These are phyloP conservation scores for Coniochaeta sp. DNA, from an alignment of 2,329 filamentous ascomycete species.

Conservation along the genomic window DNA sequence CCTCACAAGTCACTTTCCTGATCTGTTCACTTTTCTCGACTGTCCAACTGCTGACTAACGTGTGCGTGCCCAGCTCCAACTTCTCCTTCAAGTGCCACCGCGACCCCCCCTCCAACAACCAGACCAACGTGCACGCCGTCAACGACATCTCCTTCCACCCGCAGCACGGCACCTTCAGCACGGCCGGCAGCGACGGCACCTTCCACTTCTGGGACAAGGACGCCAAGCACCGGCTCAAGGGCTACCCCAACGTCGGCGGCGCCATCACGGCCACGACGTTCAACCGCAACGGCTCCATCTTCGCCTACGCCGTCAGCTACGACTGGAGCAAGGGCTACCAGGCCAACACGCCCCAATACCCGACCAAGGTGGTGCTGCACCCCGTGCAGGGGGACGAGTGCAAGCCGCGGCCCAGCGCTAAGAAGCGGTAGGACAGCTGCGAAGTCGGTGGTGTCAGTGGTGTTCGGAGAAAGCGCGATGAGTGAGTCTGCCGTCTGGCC, in stretches of 20 bases:
- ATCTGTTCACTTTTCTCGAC: too few relatives aligned
- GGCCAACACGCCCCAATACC: constrained; percentile 66
- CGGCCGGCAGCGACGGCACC: constrained; percentile 88
- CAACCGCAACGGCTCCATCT: constrained; percentile 76
- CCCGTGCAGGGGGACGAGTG: constrained; percentile 58
- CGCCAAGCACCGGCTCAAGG: constrained; percentile 82
- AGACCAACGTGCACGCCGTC: constrained; percentile 86
- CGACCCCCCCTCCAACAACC: constrained; percentile 65
- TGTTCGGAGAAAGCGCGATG: neutral
- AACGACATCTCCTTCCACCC: constrained; percentile 99
- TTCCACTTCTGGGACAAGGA: constrained; percentile 98
- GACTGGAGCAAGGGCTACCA: constrained; percentile 98
- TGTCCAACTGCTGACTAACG: too few relatives aligned
- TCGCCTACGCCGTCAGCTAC: constrained; percentile 87
- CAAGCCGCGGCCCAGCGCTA: constrained; percentile 51
- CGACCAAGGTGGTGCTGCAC: constrained; percentile 81
- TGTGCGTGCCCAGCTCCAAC: constrained; percentile 56
- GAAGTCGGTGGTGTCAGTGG: neutral
- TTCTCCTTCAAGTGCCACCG: constrained; percentile 99
- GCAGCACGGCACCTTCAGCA: constrained; percentile 95
- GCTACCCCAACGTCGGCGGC: constrained; percentile 76
- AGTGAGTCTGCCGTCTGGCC: too few relatives aligned
- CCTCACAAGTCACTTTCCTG: too few relatives aligned
- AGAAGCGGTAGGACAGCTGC: constrained; percentile 43
- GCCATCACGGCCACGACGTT: constrained; percentile 91